A percentile compares a stretch with the other conserved stretches of the same genome.
These are phyloP conservation scores for Trapa bicornis DNA, from an alignment of 345 rosid species.

Conservation along the genomic window DNA sequence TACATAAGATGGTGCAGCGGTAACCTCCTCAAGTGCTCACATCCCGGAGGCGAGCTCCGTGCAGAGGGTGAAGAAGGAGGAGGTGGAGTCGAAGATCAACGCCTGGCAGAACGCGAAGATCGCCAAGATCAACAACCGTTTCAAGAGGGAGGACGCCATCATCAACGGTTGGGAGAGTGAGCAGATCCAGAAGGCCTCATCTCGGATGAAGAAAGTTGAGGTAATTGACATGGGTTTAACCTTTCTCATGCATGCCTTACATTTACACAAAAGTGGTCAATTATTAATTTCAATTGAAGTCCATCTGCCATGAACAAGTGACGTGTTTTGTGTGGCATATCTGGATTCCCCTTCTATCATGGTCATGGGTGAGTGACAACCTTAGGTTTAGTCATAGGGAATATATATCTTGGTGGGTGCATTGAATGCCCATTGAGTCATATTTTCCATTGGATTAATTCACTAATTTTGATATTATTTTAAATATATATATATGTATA, in stretches of 20 bases:
- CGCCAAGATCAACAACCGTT: slow-evolving; percentile 77
- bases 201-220: slow-evolving; percentile 94
- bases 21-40: slow-evolving; percentile 1
- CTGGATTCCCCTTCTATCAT: background rate
- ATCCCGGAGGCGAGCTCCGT: slow-evolving; percentile 33
- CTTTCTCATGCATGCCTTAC: background rate
- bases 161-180: slow-evolving; percentile 87
- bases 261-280: background rate
- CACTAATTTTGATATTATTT: too few relatives aligned
- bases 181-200: slow-evolving; percentile 60
- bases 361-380: too few relatives aligned
- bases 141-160: slow-evolving; percentile 88
- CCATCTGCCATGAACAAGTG: too few relatives aligned
- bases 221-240: slow-evolving; percentile 19
- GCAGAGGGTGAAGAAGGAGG: slow-evolving; percentile 83
- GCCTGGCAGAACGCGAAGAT: slow-evolving; percentile 93
- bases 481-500: too few relatives aligned
- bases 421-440: too few relatives aligned
- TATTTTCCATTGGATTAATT: too few relatives aligned
- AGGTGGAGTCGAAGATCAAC: slow-evolving; percentile 78
- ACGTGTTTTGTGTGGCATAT: background rate
- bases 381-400: too few relatives aligned
- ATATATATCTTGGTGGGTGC: too few relatives aligned
- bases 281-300: background rate
- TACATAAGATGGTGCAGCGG: too few relatives aligned